Percentiles rank a stretch among this genome's conserved stretches.
These are phyloP conservation scores for Alternaria rosae DNA, from an alignment of 2,329 filamentous ascomycete genomes.

Conservation along the genomic window DNA sequence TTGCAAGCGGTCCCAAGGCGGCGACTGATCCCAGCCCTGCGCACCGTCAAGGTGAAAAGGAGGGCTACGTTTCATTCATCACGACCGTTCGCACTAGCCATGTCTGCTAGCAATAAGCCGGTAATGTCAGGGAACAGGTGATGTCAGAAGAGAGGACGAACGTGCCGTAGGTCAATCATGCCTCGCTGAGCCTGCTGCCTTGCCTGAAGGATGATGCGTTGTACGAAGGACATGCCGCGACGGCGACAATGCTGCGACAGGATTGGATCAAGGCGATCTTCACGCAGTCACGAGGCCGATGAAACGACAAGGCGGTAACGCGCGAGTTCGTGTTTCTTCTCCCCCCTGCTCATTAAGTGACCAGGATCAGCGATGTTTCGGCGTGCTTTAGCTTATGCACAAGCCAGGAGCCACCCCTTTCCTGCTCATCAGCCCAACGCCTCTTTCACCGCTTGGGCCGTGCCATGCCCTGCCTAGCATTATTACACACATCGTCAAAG, in stretches of 20 bases:
- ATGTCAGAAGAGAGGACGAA: slow-evolving; percentile 44
- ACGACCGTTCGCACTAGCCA: slow-evolving; percentile 41
- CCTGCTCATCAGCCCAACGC: slow-evolving; percentile 48
- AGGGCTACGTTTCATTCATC: slow-evolving; percentile 41
- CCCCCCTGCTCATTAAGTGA: slow-evolving; percentile 41
- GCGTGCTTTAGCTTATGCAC: slow-evolving; percentile 48
- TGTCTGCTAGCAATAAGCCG: slow-evolving; percentile 36
- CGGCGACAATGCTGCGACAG: slow-evolving; percentile 35
- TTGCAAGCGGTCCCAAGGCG: slow-evolving; percentile 22
- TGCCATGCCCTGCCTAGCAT: slow-evolving; percentile 45
- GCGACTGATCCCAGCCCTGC: slow-evolving; percentile 35
- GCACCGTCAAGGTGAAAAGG: slow-evolving; percentile 33
- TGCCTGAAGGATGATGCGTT: slow-evolving; percentile 29
- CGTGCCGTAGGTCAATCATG: slow-evolving; percentile 22
- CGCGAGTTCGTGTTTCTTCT: slow-evolving; percentile 47
- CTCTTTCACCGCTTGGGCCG: slow-evolving; percentile 52
- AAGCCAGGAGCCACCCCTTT: slow-evolving; percentile 50
- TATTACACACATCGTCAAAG: slow-evolving; percentile 52
- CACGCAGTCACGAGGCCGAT: slow-evolving; percentile 51
- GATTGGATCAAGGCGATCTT: slow-evolving; percentile 48
- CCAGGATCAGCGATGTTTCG: slow-evolving; percentile 50
- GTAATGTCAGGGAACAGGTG: slow-evolving; percentile 27
- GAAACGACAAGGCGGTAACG: slow-evolving; percentile 47
- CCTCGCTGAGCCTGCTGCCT: slow-evolving; percentile 21
- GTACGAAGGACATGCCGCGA: slow-evolving; percentile 28